Evolutionary conservation across 225 moss, liverwort and hornwort species (phyloP).

Genomic region (Bryoerythrophyllum caledonicum): DNA sequence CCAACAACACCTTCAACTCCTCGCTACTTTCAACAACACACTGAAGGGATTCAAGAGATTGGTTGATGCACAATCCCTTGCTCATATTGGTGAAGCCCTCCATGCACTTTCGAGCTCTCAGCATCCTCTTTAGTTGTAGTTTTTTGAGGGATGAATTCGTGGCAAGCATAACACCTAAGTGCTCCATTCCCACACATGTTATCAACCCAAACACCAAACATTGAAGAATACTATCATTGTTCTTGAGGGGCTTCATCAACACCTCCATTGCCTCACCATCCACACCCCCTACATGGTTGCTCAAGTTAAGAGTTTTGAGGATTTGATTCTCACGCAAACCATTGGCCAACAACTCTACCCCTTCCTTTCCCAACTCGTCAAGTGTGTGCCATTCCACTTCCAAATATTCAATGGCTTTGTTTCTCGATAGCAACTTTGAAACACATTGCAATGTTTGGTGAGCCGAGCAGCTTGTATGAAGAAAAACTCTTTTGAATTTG

Average conservation of each 20-base stretch:
- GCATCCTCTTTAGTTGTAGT: no score
- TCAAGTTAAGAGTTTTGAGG: no score
- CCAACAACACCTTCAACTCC: conserved; percentile 1
- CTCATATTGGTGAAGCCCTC: not conserved
- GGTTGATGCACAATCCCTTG: not conserved
- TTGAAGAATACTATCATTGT: not conserved
- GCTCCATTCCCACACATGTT: not conserved
- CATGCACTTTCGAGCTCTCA: no score
- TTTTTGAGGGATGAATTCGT: conserved; percentile 1
- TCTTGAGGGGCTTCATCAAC: not conserved
- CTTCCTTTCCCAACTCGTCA: not conserved
- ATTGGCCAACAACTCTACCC: accelerated
- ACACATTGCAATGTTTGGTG: no score
- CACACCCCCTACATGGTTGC: accelerated
- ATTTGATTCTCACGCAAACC: not conserved
- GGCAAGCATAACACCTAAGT: not conserved
- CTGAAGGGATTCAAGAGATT: accelerated
- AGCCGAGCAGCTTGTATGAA: no score
- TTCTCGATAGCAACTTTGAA: not conserved
- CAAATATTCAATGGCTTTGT: not conserved
- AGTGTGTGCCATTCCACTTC: accelerated
- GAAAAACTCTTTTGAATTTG: not conserved
- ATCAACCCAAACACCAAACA: accelerated
- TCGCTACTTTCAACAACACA: accelerated
- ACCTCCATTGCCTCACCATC: not conserved